Conservation (phyloP, 805 yeast species). For the Zygotorulaspora sp. region DNA sequence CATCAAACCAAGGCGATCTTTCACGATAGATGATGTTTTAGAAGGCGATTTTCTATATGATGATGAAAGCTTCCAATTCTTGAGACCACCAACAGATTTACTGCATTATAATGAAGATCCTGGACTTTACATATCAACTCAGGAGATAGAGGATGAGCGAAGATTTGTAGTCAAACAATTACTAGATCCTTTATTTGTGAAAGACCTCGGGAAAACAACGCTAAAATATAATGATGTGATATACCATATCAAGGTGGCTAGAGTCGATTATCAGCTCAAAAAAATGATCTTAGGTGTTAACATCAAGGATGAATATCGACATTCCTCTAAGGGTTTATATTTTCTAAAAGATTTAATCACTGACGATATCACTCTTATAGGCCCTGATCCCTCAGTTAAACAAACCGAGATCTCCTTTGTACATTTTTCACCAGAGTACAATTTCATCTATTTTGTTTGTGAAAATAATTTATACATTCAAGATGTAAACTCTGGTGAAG, state of each 20-base stretch:
- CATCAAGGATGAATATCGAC: constrained; percentile 53
- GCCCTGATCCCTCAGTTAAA: constrained; percentile 20
- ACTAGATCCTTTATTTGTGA: constrained; percentile 22
- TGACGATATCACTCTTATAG: constrained; percentile 33
- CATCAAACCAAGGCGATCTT: constrained; percentile 1
- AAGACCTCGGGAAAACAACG: constrained; percentile 26
- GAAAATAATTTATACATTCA: constrained; percentile 52
- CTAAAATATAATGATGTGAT: constrained; percentile 42
- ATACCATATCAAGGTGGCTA: constrained; percentile 39
- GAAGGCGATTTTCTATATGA: constrained; percentile 26
- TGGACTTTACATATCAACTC: constrained; percentile 38
- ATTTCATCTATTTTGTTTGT: constrained; percentile 51
- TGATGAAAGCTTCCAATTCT: constrained; percentile 25
- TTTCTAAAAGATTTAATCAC: constrained; percentile 55
- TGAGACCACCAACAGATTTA: constrained; percentile 22
- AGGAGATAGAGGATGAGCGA: constrained; percentile 12
- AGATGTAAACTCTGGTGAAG: constrained; percentile 25
- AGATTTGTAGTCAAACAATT: constrained; percentile 33
- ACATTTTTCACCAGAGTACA: constrained; percentile 59
- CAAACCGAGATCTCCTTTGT: constrained; percentile 40
- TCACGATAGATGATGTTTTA: constrained; percentile 15
- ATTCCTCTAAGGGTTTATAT: constrained; percentile 57
- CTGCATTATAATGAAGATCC: constrained; percentile 38
- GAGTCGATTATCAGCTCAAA: constrained; percentile 43
- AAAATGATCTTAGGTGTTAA: constrained; percentile 57